Conservation (phyloP, 257 asterid species). For the Rubia yunnanensis region DNA sequence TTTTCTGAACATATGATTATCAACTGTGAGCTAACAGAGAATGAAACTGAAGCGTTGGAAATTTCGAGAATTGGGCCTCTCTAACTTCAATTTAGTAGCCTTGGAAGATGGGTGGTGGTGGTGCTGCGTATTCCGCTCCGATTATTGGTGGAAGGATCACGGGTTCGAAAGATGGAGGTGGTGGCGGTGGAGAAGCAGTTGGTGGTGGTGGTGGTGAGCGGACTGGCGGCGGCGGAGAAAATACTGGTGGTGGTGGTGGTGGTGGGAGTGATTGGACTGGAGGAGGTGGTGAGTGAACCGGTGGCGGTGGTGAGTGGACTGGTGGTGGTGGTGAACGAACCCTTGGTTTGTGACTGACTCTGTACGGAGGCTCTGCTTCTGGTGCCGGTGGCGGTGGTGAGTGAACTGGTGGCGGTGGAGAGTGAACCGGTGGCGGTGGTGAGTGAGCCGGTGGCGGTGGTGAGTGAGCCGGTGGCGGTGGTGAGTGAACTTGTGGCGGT, state of each 20-base stretch:
- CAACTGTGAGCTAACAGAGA: background rate
- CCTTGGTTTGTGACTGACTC: background rate
- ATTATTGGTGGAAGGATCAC: slow-evolving; percentile 18
- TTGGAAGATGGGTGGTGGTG: slow-evolving; percentile 27
- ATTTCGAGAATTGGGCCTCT: background rate
- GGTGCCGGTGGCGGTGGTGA: background rate
- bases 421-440: background rate
- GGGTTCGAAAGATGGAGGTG: background rate
- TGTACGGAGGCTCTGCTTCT: background rate
- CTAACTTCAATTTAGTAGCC: slow-evolving; percentile 17
- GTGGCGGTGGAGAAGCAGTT: background rate
- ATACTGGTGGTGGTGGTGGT: background rate
- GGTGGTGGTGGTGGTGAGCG: background rate
- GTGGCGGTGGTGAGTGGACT: background rate
- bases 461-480: background rate
- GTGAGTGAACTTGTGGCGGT: background rate
- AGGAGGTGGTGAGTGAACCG: background rate
- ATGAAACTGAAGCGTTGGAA: background rate
- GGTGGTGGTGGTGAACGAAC: background rate
- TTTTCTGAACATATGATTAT: background rate
- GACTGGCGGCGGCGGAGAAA: background rate
- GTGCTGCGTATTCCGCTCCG: slow-evolving; percentile 23
- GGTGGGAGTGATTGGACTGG: background rate
- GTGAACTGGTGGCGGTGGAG: background rate
- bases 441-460: background rate